phyloP scores from a whole-genome alignment of 345 rosid genomes.

The Eucalyptus lansdowneana region DNA sequence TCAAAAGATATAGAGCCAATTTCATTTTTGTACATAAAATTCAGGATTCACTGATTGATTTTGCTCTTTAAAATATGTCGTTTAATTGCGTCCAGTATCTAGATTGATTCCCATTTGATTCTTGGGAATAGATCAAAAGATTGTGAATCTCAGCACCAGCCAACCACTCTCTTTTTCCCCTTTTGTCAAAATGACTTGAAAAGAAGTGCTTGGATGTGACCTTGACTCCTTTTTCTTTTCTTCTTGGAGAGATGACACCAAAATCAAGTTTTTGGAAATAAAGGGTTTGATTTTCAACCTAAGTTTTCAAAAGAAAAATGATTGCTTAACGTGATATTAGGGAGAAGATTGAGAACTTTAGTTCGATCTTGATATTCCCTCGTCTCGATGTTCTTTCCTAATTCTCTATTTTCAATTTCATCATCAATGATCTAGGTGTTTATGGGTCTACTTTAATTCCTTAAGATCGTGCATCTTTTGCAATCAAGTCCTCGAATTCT shows the following conservation, averaged over 20 bases:
- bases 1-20: background rate
- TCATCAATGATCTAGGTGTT: accelerated
- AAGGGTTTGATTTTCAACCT: background rate
- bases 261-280: background rate
- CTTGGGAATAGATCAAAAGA: background rate
- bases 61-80: background rate
- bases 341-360: background rate
- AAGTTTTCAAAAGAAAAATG: background rate
- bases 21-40: background rate
- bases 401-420: background rate
- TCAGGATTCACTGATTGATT: background rate
- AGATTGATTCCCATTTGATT: background rate
- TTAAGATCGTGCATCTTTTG: accelerated
- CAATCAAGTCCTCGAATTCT: background rate
- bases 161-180: background rate
- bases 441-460: background rate
- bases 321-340: background rate
- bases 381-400: background rate
- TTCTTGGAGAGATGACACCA: background rate
- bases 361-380: background rate
- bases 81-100: background rate
- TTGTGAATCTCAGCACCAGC: background rate
- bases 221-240: background rate
- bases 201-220: background rate
- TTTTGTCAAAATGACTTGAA: background rate